Base-by-base conservation (phyloP, 306 rosid species). In the Rosa rugosa region DNA sequence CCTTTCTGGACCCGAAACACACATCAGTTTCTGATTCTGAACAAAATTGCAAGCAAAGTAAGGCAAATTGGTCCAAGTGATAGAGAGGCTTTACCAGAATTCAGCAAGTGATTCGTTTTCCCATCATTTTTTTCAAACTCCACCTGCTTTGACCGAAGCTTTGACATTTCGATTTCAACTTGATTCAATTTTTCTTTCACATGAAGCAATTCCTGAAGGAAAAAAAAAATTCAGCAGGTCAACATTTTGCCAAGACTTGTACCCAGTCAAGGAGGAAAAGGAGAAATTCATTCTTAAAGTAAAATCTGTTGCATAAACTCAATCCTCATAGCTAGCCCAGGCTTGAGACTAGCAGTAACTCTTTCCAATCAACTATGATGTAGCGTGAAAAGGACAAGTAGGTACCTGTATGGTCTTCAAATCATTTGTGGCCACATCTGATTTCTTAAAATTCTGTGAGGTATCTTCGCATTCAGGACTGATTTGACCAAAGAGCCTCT, bases 401-500 rank as follows among this genome's bases (percentile, higher is more conserved):
- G 53, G 31, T 12, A 62, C 78, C 73, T 51, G 6, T 7, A 50
- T 6, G 14, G 36, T 54, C 47, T 31, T 54, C 31, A 34, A 51
- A 71, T 71, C 69, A 54, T 46, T 63, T 66, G 36, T 57, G 81
- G 60, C 42, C 73, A 76, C 54, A 56, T 72, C 64, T 41, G 71
- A 34, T 65, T 77, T 82, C 63, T 82, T 64, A 59, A 64, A 51
- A 23, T 64, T 47, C 75, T 50, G 79, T 12, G 74, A 44, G 75
- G 10, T 54, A 50, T 51, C 70, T 62, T 72, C 53, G 75, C 44
- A 18, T 54, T 11, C 53, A 44, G 47, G 75, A 36, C 57, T 75
- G 60, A 71, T 53, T 64, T 82, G 70, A 20, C 85, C 74, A 72
- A 82, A 82, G 36, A 70, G 78, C 68, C 85, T 82, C 70, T 82